Conservation (phyloP, 176 grass and related monocot genomes). For the Phragmites australis region DNA sequence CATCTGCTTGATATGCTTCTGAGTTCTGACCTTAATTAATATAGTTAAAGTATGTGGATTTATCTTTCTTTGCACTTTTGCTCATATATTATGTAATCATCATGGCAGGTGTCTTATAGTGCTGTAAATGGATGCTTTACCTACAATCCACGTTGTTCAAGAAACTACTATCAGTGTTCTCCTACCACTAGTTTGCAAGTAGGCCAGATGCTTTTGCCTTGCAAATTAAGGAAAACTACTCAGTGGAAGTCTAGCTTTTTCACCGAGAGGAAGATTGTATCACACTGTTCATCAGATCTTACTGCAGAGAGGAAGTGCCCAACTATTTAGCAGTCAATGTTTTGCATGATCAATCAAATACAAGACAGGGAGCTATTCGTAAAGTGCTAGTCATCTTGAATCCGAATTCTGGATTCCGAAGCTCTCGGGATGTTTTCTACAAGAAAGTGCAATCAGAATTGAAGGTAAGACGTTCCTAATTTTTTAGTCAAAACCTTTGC, state of each 20-base stretch:
- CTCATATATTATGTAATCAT: neutral
- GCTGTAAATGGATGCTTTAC: slow-evolving; percentile 41
- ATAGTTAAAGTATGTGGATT: neutral
- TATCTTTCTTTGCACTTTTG: neutral
- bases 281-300: slow-evolving; percentile 49
- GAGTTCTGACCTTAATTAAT: neutral
- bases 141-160: slow-evolving; percentile 17
- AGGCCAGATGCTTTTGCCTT: slow-evolving; percentile 32
- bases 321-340: slow-evolving; percentile 48
- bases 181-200: slow-evolving; percentile 21
- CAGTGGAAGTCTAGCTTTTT: slow-evolving; percentile 17
- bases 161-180: slow-evolving; percentile 29
- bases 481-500: slow-evolving; percentile 14
- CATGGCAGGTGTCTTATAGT: slow-evolving; percentile 44
- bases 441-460: slow-evolving; percentile 70
- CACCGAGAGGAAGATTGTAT: slow-evolving; percentile 26
- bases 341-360: slow-evolving; percentile 53
- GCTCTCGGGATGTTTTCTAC: slow-evolving; percentile 79
- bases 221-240: slow-evolving; percentile 41
- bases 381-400: slow-evolving; percentile 91
- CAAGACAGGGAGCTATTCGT: slow-evolving; percentile 45
- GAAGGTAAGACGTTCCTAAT: slow-evolving; percentile 46
- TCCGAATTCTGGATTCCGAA: slow-evolving; percentile 87
- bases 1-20: neutral
- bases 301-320: slow-evolving; percentile 49